Conservation (phyloP, 805 yeast species). For the Yarrowia deformans region DNA sequence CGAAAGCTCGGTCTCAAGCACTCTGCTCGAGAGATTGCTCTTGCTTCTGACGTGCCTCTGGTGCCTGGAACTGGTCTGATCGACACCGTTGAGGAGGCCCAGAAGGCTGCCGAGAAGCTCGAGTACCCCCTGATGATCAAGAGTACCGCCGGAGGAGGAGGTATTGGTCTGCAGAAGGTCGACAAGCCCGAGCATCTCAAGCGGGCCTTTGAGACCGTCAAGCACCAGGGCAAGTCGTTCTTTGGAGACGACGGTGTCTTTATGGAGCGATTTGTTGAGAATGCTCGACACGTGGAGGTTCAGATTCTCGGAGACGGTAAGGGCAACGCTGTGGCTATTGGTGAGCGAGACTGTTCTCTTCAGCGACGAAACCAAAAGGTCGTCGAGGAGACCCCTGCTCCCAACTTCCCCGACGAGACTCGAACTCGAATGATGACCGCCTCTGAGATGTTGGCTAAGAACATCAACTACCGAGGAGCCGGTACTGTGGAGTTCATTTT, state of each 20-base stretch:
- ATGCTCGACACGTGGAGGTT: slow-evolving; percentile 95
- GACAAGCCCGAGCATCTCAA: slow-evolving; percentile 81
- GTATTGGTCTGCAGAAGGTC: slow-evolving; percentile 95
- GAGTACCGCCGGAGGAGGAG: slow-evolving; percentile 99
- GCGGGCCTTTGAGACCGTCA: slow-evolving; percentile 85
- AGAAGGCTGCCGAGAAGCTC: slow-evolving; percentile 71
- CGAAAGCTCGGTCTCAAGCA: slow-evolving; percentile 92
- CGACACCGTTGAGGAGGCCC: slow-evolving; percentile 74
- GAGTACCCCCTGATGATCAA: slow-evolving; percentile 94
- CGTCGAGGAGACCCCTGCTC: slow-evolving; percentile 98
- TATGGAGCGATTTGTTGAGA: slow-evolving; percentile 90
- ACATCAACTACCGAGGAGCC: slow-evolving; percentile 92
- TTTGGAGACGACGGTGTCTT: slow-evolving; percentile 97
- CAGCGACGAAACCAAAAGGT: slow-evolving; percentile 97
- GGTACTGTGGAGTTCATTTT: slow-evolving; percentile 97
- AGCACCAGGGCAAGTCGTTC: slow-evolving; percentile 90
- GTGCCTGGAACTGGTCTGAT: slow-evolving; percentile 96
- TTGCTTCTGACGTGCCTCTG: slow-evolving; percentile 86
- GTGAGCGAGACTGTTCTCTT: slow-evolving; percentile 97
- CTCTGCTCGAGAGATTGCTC: slow-evolving; percentile 94
- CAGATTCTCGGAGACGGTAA: slow-evolving; percentile 96
- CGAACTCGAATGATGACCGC: slow-evolving; percentile 78
- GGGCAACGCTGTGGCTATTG: slow-evolving; percentile 91
- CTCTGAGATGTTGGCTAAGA: slow-evolving; percentile 80
- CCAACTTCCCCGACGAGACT: slow-evolving; percentile 83